These are phyloP conservation scores for Nakaseomyces bracarensis DNA, from an alignment of 1,139 yeast species.

Conservation along the genomic window DNA sequence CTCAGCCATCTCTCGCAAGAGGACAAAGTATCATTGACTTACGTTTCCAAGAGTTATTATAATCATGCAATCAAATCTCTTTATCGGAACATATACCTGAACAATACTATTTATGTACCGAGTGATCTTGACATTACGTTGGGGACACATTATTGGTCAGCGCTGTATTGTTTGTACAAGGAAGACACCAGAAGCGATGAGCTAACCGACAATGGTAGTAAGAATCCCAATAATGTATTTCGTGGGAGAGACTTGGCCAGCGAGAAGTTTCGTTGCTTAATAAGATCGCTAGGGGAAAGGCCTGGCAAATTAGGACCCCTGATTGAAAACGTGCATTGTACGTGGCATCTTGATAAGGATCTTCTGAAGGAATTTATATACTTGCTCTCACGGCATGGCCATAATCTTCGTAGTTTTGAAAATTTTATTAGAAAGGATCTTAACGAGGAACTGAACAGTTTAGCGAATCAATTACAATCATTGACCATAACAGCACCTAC, in stretches of 20 bases:
- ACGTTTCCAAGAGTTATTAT: constrained; percentile 19
- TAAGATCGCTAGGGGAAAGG: constrained; percentile 19
- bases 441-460: constrained; percentile 13
- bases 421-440: constrained; percentile 23
- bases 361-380: constrained; percentile 16
- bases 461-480: constrained; percentile 16
- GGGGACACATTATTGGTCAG: constrained; percentile 25
- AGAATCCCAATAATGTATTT: not conserved
- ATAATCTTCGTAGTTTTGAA: constrained; percentile 21
- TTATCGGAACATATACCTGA: constrained; percentile 25
- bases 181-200: constrained; percentile 6
- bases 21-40: constrained; percentile 24
- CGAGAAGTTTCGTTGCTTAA: constrained; percentile 18
- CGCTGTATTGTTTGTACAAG: constrained; percentile 14
- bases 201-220: not conserved
- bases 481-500: constrained; percentile 26
- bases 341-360: constrained; percentile 27
- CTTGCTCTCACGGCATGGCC: constrained; percentile 15
- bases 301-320: constrained; percentile 17
- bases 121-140: constrained; percentile 21
- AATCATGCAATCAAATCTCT: constrained; percentile 15
- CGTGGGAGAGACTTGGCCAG: constrained; percentile 10
- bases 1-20: constrained; percentile 19
- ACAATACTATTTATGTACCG: constrained; percentile 21
- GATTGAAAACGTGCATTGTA: constrained; percentile 23